Evolutionary conservation across 2,329 filamentous ascomycete species (phyloP).

Genomic region (Colletotrichum sp.): DNA sequence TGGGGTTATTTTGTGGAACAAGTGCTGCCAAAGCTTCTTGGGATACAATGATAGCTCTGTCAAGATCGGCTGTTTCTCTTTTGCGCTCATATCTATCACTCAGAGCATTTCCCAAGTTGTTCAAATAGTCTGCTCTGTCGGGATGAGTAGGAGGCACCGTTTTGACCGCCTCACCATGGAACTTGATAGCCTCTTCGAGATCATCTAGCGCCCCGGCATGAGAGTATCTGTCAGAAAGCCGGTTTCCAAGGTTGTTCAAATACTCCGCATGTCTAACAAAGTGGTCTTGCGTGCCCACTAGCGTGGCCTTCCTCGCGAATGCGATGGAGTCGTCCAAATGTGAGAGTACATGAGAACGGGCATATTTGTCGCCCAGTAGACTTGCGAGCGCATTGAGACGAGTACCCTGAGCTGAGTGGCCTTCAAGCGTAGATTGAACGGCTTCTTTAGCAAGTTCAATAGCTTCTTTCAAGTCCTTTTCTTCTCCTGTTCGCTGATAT

Average conservation of each 20-base stretch:
- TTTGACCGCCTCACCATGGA: neutral
- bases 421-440: neutral
- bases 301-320: neutral
- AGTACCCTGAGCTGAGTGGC: neutral
- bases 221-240: neutral
- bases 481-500: accelerated
- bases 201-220: neutral
- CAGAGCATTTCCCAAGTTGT: neutral
- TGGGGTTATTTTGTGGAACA: neutral
- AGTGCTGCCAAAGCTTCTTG: neutral
- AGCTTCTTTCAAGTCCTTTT: accelerated
- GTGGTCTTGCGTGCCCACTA: neutral
- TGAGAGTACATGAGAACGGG: neutral
- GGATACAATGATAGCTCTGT: accelerated
- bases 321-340: neutral
- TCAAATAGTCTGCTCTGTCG: neutral
- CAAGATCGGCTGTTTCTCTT: accelerated
- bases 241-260: neutral
- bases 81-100: neutral
- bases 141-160: neutral
- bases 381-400: neutral
- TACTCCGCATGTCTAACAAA: neutral
- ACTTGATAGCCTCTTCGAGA: neutral
- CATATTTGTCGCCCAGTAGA: neutral
- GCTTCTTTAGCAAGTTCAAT: accelerated